Base-by-base conservation (phyloP, 768 basidiomycete species). In the Grammothele lineata region DNA sequence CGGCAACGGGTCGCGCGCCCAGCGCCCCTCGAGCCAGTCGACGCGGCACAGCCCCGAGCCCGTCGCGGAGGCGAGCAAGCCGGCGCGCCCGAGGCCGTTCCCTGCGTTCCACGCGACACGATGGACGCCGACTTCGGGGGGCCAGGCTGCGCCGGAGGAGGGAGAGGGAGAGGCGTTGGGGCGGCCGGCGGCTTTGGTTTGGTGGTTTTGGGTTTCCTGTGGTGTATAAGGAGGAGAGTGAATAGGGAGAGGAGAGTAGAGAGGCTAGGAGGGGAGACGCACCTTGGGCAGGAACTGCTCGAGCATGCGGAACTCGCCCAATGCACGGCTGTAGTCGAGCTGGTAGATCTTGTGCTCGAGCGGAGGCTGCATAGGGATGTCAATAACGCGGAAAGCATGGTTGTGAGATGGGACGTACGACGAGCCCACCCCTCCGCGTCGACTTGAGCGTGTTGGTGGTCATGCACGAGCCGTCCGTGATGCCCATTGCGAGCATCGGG, bases 31-130 rank as follows among this genome's bases (percentile, higher is more conserved):
- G 14, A 94, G 59, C 58, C 81, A 79, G 56, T 99, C 94, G 9
- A 98, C 75, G 40, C 95, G 71, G 56, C 87, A 92, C 17, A 98
- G 66, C 1, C 94, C 96, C 8, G 85, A 84, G 5, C 81, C 91
- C 11, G 87, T 90, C 0, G 82, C 87, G 15, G 85, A 86, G 2
- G 87, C 92, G 17, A 94, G 65, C 53, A 92, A 56, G 17, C 67
- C 75, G 40, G 72, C 77, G 17, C 66, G 71, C 17, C 57, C 75
- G 1, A 90, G 70, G 1, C 92, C 92, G 37, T 81, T 81, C 3
- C 77, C 80, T 39, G 70, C 74, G 63, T 96, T 88, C 95, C 95
- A 98, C 2, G 69, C 71, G 0, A 87, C 86, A 2, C 85, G 79
- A 43, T 89, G 82, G 3, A 96, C 75, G 15, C 80, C 83, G 1